These are phyloP conservation scores for Rhododendron williamsianum DNA, from an alignment of 148 eudicot genomes.

Conservation along the genomic window DNA sequence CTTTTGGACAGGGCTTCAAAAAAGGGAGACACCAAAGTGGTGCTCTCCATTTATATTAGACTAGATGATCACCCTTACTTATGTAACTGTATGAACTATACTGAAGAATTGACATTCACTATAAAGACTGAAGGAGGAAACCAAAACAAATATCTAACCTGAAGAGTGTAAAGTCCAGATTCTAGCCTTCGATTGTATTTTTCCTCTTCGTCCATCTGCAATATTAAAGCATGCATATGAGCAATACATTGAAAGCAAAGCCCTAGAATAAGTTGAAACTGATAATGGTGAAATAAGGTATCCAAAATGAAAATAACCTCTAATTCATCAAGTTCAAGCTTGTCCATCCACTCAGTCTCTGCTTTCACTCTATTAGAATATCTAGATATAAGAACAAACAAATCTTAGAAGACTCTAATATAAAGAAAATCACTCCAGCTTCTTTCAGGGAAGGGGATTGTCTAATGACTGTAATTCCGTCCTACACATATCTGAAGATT, in stretches of 20 bases:
- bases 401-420: background rate
- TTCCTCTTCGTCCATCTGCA: slow-evolving; percentile 95
- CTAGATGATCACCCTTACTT: background rate
- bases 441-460: background rate
- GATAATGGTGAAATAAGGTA: background rate
- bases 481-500: background rate
- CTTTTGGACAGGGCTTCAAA: background rate
- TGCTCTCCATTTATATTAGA: background rate
- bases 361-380: slow-evolving; percentile 85
- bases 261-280: background rate
- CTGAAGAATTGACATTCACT: background rate
- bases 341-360: slow-evolving; percentile 66
- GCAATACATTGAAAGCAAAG: background rate
- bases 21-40: background rate
- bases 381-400: slow-evolving; percentile 32
- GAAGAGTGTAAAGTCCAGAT: slow-evolving; percentile 91
- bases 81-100: background rate
- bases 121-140: background rate
- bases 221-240: slow-evolving; percentile 18
- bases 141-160: slow-evolving; percentile 35
- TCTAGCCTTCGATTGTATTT: slow-evolving; percentile 80
- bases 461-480: background rate
- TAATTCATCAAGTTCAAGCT: slow-evolving; percentile 85
- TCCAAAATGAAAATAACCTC: slow-evolving; percentile 46
- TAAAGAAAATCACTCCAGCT: background rate